Conservation (phyloP, 768 basidiomycete species). For the Gloeopeniophorella convolvens region DNA sequence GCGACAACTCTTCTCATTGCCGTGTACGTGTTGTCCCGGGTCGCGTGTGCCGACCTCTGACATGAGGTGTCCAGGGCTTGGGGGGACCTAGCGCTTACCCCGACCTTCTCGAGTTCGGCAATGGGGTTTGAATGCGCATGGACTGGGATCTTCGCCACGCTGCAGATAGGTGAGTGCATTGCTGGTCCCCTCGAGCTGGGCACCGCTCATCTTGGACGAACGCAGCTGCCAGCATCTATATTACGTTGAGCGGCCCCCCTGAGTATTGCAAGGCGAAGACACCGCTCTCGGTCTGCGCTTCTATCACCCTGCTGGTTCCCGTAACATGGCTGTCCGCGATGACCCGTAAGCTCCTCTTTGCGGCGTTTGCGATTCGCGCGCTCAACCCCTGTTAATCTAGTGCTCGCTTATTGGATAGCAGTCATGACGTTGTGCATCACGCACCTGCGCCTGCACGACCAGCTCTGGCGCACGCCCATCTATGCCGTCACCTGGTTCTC, state of each 20-base stretch:
- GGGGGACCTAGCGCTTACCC: constrained; percentile 37
- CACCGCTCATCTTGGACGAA: neutral
- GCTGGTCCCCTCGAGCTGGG: neutral
- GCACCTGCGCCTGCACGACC: constrained; percentile 38
- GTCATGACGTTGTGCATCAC: constrained; percentile 41
- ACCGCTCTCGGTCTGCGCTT: constrained; percentile 23
- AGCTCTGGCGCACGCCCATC: constrained; percentile 48
- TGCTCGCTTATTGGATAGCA: constrained; percentile 48
- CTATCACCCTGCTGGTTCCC: constrained; percentile 25
- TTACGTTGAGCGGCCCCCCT: constrained; percentile 39
- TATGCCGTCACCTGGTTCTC: constrained; percentile 55
- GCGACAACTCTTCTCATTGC: constrained; percentile 33
- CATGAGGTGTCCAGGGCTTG: constrained; percentile 16
- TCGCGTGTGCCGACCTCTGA: constrained; percentile 43
- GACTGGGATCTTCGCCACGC: constrained; percentile 41
- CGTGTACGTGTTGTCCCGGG: constrained; percentile 26
- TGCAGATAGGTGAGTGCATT: constrained; percentile 44
- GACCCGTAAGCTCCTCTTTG: constrained; percentile 23
- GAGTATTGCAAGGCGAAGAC: constrained; percentile 28
- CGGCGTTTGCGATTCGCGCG: neutral
- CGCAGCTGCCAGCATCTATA: constrained; percentile 43
- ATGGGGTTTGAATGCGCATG: constrained; percentile 51
- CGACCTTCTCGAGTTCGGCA: constrained; percentile 32
- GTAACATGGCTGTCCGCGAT: constrained; percentile 29
- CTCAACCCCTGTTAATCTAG: constrained; percentile 24